Evolutionary conservation across 129 eudicot species (phyloP).

Genomic region (Pseudognaphalium luteoalbum): DNA sequence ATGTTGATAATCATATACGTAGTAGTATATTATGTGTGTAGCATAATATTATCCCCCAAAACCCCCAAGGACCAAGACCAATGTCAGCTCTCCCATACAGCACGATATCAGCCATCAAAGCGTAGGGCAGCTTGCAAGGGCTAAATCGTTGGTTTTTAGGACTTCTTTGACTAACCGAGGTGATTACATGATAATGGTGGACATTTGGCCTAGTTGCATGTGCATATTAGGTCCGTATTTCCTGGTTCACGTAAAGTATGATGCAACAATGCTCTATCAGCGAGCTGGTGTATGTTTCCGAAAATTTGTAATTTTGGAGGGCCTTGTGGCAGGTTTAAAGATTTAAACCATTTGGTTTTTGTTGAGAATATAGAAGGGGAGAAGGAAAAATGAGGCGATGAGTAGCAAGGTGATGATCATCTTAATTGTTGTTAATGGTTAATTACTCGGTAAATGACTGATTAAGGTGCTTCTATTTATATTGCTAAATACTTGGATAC

Average conservation of each 20-base stretch:
- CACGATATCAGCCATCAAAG: neutral
- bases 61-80: conserved; percentile 6
- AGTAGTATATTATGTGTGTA: too few species aligned
- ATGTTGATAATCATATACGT: too few species aligned
- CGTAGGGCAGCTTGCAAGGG: conserved; percentile 16
- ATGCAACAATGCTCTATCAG: conserved; percentile 8
- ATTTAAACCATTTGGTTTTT: neutral
- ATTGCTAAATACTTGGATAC: too few species aligned
- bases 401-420: neutral
- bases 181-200: conserved; percentile 7
- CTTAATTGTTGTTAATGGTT: neutral
- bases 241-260: conserved; percentile 16
- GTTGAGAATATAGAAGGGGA: neutral
- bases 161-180: conserved; percentile 17
- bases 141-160: conserved; percentile 16
- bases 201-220: conserved; percentile 21
- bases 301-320: conserved; percentile 13
- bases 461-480: too few species aligned
- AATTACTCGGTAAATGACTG: too few species aligned
- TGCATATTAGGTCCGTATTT: conserved; percentile 32
- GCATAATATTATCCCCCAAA: conserved; percentile 24
- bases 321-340: conserved; percentile 17
- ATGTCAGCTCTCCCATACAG: conserved; percentile 3
- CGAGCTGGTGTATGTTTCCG: conserved; percentile 20
- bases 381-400: neutral